phyloP scores from a whole-genome alignment of 78 protist species.

The Dictyostelium purpureum region DNA sequence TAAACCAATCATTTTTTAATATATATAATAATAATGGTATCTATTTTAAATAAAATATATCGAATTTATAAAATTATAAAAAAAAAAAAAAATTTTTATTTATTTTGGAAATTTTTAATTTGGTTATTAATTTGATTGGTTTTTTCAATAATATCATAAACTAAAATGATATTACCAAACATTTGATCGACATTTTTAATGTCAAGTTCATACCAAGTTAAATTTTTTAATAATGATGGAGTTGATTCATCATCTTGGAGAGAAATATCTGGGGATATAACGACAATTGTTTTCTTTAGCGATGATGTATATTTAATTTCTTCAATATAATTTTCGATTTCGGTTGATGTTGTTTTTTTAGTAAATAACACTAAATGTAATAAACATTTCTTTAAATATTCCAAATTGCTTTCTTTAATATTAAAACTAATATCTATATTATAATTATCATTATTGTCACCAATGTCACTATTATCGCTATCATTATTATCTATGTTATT shows the following conservation, averaged over 20 bases:
- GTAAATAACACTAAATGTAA: slow-evolving; percentile 13
- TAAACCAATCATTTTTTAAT: too few species aligned
- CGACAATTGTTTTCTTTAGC: background rate
- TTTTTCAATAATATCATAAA: slow-evolving; percentile 47
- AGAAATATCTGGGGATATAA: slow-evolving; percentile 9
- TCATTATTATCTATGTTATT: too few species aligned
- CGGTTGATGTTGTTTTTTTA: background rate
- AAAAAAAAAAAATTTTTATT: too few species aligned
- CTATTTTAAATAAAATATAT: too few species aligned
- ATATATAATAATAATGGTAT: too few species aligned
- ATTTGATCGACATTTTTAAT: slow-evolving; percentile 7
- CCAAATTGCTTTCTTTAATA: too few species aligned
- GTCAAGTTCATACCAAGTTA: slow-evolving; percentile 22
- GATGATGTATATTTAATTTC: slow-evolving; percentile 1
- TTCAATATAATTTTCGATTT: background rate
- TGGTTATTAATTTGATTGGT: background rate
- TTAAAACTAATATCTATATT: too few species aligned
- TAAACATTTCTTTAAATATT: background rate
- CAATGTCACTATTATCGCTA: too few species aligned
- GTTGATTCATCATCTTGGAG: background rate
- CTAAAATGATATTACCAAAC: slow-evolving; percentile 10
- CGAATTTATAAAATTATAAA: too few species aligned
- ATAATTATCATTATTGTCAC: too few species aligned
- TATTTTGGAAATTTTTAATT: background rate
- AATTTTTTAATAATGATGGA: background rate